A percentile compares a stretch with the other conserved stretches of the same genome.
These are phyloP conservation scores for Escovopsis sp. DNA, from an alignment of 2,329 filamentous ascomycete species.

Conservation along the genomic window DNA sequence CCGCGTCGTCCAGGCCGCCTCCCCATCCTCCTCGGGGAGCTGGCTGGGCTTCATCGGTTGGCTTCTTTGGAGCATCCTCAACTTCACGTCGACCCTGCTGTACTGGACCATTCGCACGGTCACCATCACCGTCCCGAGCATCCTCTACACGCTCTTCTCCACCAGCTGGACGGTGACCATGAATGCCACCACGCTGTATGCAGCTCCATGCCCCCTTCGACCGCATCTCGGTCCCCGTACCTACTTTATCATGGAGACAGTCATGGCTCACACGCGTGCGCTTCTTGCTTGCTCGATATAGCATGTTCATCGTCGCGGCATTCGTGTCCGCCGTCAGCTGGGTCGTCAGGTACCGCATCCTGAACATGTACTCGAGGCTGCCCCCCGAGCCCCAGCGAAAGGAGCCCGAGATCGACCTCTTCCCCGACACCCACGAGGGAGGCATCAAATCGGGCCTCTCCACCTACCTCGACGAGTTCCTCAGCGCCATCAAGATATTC, in stretches of 20 bases:
- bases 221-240: neutral
- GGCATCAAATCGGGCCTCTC: conserved; percentile 79
- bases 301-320: conserved; percentile 60
- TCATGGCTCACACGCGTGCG: conserved; percentile 8
- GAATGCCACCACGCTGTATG: conserved; percentile 91
- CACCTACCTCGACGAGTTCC: conserved; percentile 95
- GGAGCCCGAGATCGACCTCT: conserved; percentile 87
- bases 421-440: conserved; percentile 81
- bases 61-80: conserved; percentile 38
- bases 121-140: conserved; percentile 77
- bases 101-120: conserved; percentile 76
- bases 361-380: conserved; percentile 92
- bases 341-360: conserved; percentile 86
- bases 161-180: conserved; percentile 93
- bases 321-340: conserved; percentile 78
- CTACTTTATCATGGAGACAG: no score
- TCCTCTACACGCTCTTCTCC: conserved; percentile 79
- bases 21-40: conserved; percentile 20
- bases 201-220: conserved; percentile 1
- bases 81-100: conserved; percentile 39
- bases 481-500: conserved; percentile 98
- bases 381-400: conserved; percentile 92
- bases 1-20: conserved; percentile 11
- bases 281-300: no score
- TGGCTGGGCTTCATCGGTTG: conserved; percentile 44